Evolutionary conservation across 2,329 filamentous ascomycete species (phyloP).

Genomic region (Gremmenia infestans): DNA sequence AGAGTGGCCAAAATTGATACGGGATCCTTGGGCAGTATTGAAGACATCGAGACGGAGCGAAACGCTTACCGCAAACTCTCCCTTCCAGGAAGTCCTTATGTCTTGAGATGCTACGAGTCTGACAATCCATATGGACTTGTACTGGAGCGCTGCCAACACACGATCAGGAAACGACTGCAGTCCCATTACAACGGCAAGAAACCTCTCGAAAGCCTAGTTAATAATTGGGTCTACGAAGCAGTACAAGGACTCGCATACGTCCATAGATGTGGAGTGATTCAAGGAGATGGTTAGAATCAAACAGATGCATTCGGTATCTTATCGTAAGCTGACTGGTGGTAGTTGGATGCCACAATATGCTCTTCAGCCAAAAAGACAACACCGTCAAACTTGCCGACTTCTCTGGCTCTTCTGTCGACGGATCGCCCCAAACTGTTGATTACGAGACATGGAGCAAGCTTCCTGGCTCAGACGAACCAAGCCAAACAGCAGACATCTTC

Average conservation of each 20-base stretch:
- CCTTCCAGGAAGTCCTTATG: neutral
- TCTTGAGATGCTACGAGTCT: neutral
- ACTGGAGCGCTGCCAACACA: neutral
- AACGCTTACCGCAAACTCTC: neutral
- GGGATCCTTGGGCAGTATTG: neutral
- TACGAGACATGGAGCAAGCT: conserved; percentile 1
- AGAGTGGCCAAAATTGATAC: conserved; percentile 2
- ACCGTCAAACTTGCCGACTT: conserved; percentile 3
- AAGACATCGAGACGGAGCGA: neutral
- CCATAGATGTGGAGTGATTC: neutral
- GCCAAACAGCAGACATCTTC: neutral
- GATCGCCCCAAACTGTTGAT: neutral
- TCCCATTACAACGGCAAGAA: neutral
- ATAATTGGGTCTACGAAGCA: neutral
- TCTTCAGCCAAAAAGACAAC: neutral
- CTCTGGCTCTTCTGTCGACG: conserved; percentile 3
- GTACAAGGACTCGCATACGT: conserved; percentile 1
- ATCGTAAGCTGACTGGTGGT: neutral
- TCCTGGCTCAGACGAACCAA: neutral
- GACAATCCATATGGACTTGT: neutral
- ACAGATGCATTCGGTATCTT: neutral
- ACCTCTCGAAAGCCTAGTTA: neutral
- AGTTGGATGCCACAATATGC: conserved; percentile 6
- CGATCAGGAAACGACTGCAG: neutral
- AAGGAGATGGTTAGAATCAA: neutral